Evolutionary conservation across 768 basidiomycete genomes (phyloP).

Genomic region (Boletus subcaerulescens): DNA sequence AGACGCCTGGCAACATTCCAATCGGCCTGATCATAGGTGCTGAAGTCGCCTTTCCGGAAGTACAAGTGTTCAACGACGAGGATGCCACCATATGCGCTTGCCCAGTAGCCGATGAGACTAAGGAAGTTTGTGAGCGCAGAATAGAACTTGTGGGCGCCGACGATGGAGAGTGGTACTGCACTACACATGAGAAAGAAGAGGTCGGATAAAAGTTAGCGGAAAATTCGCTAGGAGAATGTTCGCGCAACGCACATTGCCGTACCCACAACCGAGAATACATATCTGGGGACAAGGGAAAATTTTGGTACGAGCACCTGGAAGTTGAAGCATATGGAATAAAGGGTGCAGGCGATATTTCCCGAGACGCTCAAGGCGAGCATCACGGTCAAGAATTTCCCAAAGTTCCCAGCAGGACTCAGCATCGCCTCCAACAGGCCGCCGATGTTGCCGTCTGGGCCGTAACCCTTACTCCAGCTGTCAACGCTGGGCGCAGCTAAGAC

Average conservation of each 20-base stretch:
- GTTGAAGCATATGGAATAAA: conserved; percentile 77
- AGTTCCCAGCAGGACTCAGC: conserved; percentile 56
- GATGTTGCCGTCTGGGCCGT: conserved; percentile 50
- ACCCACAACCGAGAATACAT: conserved; percentile 63
- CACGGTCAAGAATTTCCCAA: conserved; percentile 70
- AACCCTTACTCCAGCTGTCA: conserved; percentile 54
- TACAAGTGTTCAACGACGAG: conserved; percentile 65
- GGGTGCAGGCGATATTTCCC: conserved; percentile 77
- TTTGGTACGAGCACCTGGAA: conserved; percentile 67
- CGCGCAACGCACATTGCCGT: conserved; percentile 56
- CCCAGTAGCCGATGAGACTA: conserved; percentile 68
- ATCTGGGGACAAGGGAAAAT: conserved; percentile 59
- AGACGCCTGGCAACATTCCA: conserved; percentile 54
- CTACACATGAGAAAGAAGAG: conserved; percentile 31
- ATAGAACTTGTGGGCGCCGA: conserved; percentile 69
- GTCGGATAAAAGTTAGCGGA: conserved; percentile 2
- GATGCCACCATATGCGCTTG: conserved; percentile 54
- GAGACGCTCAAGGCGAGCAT: conserved; percentile 74
- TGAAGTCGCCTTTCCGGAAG: conserved; percentile 52
- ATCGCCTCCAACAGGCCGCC: conserved; percentile 65
- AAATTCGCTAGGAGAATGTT: background rate
- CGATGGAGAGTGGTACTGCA: conserved; percentile 63
- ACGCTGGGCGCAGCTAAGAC: conserved; percentile 53
- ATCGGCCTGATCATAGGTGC: conserved; percentile 43
- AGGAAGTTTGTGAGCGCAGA: conserved; percentile 61